Base-by-base conservation (phyloP, 2,329 filamentous ascomycete species). In the Verticillium isaacii region DNA sequence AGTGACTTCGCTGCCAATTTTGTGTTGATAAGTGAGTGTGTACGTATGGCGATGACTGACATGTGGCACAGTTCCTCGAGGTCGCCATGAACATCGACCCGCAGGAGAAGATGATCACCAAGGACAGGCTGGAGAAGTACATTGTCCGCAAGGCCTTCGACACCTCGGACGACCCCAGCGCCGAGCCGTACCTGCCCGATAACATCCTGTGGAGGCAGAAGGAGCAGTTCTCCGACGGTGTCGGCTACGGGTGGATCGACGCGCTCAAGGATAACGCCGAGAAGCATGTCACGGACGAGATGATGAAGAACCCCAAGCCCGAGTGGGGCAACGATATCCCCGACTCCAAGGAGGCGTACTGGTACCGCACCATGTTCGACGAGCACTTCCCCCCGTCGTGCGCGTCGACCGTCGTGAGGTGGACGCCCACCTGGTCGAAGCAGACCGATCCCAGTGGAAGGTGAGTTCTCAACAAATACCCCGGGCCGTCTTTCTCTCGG, bases 231-330 rank as follows among this genome's bases (percentile, higher is more conserved):
- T 96, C 90, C 63, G 96, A 99, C 72, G 96, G 95, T 74, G 95
- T 99, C 62, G 95, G 95, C 62, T 99, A 99, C 80, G 93, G 95
- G 66, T 99, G 95, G 95, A 99, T 99, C 73, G 95, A 99, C 73
- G 91, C 89, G 7, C 87, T 99, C 71, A 98, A 97, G 85, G 95
- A 98, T 78, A 91, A 90, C 72, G 95, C 95, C 37, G 93, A 96
- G 79, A 76, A 88, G 66, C 87, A 95, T 62, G 90, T 99, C 61
- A 96, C 91, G 19, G 94, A 99, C 73, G 94, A 98, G 83, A 93
- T 96, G 88, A 92, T 98, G 90, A 93, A 93, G 84, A 94, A 96
- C 86, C 94, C 95, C 66, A 97, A 97, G 85, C 86, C 92, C 14
- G 92, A 97, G 77, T 99, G 96, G 96, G 94, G 93, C 58, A 79